Evolutionary conservation across 805 yeast species (phyloP), one percentile per base, ranked within the genome.

Genomic region (Zygosaccharomyces bisporus): DNA sequence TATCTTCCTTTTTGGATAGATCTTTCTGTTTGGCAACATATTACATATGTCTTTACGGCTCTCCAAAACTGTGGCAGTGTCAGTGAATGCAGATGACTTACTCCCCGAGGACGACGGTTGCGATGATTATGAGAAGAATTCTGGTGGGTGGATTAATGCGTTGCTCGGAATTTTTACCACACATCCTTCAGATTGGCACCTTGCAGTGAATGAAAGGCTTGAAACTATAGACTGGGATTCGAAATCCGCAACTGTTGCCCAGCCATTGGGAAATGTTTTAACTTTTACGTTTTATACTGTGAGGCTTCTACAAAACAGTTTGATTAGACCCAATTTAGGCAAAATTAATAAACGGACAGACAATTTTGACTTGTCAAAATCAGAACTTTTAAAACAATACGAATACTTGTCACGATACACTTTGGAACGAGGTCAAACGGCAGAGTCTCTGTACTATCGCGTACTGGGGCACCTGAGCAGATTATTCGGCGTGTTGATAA

Each of bases 201-300:
- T 63, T 27, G 25, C 39, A 2, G 4, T 58, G 1, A 48, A 51
- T 39, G 68, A 64, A 48, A 34, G 45, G 13, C 18, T 58, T 3
- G 58, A 50, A 21, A 21, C 52, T 3, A 55, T 61, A 8, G 65
- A 63, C 43, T 63, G 68, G 67, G 66, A 62, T 38, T 31, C 50
- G 1, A 58, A 58, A 37, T 54, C 60, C 2, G 16, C 14, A 2
- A 39, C 55, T 2, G 35, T 55, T 4, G 66, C 64, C 3, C 44
- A 49, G 39, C 66, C 61, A 3, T 25, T 54, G 18, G 69, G 67
- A 1, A 47, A 53, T 34, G 8, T 44, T 6, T 32, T 61, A 6
- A 56, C 59, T 1, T 17, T 48, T 5, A 1, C 38, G n/a, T 54
- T 57, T 25, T 63, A 50, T 39, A 13, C 39, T 3, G 46, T 58